Evolutionary conservation across 2,329 filamentous ascomycete genomes (phyloP).

Genomic region (Fusarium decemcellulare): DNA sequence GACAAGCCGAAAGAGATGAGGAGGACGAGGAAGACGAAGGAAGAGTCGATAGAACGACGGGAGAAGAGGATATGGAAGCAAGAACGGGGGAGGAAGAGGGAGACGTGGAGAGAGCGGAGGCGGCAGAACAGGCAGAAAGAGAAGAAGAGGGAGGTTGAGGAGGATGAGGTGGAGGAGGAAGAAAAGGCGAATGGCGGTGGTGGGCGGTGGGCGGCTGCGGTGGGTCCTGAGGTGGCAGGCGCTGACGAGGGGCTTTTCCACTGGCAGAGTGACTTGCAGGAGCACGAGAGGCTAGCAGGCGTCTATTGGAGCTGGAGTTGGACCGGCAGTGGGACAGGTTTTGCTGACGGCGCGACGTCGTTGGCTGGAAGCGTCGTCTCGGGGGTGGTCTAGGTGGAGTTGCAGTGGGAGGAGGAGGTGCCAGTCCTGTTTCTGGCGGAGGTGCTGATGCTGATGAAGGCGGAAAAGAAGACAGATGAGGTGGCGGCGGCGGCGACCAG

Average conservation of each 20-base stretch:
- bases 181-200: slow-evolving; percentile 49
- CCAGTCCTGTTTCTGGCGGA: slow-evolving; percentile 26
- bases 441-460: slow-evolving; percentile 33
- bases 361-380: slow-evolving; percentile 45
- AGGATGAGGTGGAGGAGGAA: slow-evolving; percentile 48
- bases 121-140: slow-evolving; percentile 41
- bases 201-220: slow-evolving; percentile 40
- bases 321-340: slow-evolving; percentile 46
- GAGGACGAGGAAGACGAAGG: slow-evolving; percentile 34
- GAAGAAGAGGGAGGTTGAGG: slow-evolving; percentile 39
- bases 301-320: slow-evolving; percentile 38
- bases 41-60: slow-evolving; percentile 36
- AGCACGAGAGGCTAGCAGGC: slow-evolving; percentile 39
- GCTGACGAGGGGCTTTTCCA: slow-evolving; percentile 46
- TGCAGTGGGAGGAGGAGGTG: slow-evolving; percentile 36
- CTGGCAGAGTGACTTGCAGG: slow-evolving; percentile 40
- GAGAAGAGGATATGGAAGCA: slow-evolving; percentile 37
- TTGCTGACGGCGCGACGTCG: slow-evolving; percentile 42
- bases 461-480: slow-evolving; percentile 20
- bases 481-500: slow-evolving; percentile 34
- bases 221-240: slow-evolving; percentile 41
- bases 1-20: slow-evolving; percentile 35
- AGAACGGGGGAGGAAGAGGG: slow-evolving; percentile 38
- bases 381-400: slow-evolving; percentile 39
- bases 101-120: slow-evolving; percentile 40